Conservation (phyloP, 176 grass and related monocot species). For the Aegilops sharonensis region DNA sequence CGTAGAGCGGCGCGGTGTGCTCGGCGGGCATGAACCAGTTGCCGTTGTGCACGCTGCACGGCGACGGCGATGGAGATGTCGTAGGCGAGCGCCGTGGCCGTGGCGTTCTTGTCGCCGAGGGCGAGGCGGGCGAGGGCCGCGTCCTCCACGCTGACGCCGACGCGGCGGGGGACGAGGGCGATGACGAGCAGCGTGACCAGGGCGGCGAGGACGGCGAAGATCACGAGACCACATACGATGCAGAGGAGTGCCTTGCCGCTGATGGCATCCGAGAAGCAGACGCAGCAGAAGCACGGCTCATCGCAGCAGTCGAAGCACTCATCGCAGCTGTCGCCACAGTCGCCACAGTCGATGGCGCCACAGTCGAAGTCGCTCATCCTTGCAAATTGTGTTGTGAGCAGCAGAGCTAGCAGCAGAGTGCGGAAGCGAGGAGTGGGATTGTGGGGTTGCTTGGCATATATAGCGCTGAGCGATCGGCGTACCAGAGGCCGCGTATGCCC, state of each 20-base stretch:
- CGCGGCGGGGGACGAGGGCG: neutral
- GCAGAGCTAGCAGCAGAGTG: no score
- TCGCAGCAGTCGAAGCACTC: no score
- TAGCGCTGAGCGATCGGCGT: no score
- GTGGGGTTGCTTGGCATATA: no score
- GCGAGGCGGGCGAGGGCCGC: neutral
- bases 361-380: no score
- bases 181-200: neutral
- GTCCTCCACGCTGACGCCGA: neutral
- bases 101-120: neutral
- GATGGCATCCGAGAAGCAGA: neutral
- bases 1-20: neutral
- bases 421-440: no score
- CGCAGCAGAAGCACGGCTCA: no score
- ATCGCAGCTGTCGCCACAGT: no score
- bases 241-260: neutral
- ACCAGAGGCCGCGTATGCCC: no score
- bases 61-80: neutral
- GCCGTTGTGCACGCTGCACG: neutral
- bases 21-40: neutral
- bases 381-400: no score
- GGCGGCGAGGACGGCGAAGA: neutral
- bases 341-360: no score
- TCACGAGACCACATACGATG: neutral
- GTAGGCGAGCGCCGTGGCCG: neutral